A percentile compares a stretch with the other conserved stretches of the same genome.
phyloP scores from a whole-genome alignment of 306 rosid species.

The Citrullus mucosospermus region DNA sequence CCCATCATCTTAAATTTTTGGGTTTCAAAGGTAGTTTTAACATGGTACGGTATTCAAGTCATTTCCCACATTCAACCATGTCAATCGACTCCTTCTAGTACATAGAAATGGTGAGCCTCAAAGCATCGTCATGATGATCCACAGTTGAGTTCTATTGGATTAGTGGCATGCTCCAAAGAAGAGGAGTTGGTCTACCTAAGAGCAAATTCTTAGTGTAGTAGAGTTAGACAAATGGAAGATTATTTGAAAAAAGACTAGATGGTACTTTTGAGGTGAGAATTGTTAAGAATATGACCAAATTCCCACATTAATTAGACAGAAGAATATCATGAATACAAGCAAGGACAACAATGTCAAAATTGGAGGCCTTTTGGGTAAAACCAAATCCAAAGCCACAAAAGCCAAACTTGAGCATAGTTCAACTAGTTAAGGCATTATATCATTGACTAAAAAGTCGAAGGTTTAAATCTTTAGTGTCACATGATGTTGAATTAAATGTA shows the following conservation, averaged over 20 bases:
- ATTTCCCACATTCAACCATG: not conserved
- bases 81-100: not conserved
- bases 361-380: not conserved
- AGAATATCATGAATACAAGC: not conserved
- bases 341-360: not conserved
- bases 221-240: not conserved
- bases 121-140: not conserved
- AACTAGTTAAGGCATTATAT: not conserved
- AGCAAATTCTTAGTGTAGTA: not conserved
- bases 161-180: not conserved
- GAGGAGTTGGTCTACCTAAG: not conserved
- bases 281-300: not conserved
- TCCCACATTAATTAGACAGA: not conserved
- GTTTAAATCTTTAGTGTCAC: too few species aligned
- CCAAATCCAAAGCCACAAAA: not conserved
- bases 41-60: not conserved
- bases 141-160: not conserved
- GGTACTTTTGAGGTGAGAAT: not conserved
- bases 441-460: not conserved
- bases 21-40: not conserved
- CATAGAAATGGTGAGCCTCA: not conserved
- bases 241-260: not conserved
- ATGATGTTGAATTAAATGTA: not conserved
- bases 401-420: not conserved
- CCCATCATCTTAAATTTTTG: not conserved